Conservation (phyloP, 352 stramenopile species). For the Globisporangium paroecandrum region DNA sequence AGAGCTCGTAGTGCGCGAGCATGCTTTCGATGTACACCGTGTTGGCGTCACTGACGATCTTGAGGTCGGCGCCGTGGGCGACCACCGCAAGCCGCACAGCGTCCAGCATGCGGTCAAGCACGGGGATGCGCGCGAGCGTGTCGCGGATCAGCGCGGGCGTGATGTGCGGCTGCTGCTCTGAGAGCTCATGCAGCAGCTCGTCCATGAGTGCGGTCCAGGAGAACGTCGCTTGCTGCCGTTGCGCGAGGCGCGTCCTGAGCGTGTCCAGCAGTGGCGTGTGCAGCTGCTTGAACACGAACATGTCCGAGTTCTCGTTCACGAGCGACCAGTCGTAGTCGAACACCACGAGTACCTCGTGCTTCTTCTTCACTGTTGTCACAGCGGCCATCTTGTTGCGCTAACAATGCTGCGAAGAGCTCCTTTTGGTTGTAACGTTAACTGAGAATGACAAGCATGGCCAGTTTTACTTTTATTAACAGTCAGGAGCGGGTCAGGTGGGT, state of each 20-base stretch:
- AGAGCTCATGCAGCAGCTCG: constrained; percentile 46
- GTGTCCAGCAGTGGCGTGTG: constrained; percentile 53
- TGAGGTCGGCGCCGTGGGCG: constrained; percentile 36
- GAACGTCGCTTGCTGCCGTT: constrained; percentile 11
- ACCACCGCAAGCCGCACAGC: constrained; percentile 48
- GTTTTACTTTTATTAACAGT: neutral
- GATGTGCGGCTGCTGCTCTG: constrained; percentile 34
- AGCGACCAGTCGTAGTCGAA: constrained; percentile 87
- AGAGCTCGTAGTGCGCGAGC: constrained; percentile 39
- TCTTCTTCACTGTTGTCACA: no score
- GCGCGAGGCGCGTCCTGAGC: constrained; percentile 24
- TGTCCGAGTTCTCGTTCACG: constrained; percentile 83
- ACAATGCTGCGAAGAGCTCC: neutral
- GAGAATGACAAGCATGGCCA: neutral
- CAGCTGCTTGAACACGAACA: constrained; percentile 64
- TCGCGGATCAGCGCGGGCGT: constrained; percentile 33
- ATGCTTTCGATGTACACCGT: constrained; percentile 79
- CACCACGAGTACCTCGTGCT: constrained; percentile 42
- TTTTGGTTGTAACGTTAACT: neutral
- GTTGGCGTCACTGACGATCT: constrained; percentile 81
- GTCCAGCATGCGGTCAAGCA: constrained; percentile 68
- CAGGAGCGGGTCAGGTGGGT: neutral
- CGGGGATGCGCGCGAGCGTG: constrained; percentile 46
- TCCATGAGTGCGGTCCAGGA: constrained; percentile 73
- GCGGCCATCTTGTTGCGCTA: no score